Evolutionary conservation across 2,329 filamentous ascomycete species (phyloP).

Genomic region (Colletotrichum truncatum): DNA sequence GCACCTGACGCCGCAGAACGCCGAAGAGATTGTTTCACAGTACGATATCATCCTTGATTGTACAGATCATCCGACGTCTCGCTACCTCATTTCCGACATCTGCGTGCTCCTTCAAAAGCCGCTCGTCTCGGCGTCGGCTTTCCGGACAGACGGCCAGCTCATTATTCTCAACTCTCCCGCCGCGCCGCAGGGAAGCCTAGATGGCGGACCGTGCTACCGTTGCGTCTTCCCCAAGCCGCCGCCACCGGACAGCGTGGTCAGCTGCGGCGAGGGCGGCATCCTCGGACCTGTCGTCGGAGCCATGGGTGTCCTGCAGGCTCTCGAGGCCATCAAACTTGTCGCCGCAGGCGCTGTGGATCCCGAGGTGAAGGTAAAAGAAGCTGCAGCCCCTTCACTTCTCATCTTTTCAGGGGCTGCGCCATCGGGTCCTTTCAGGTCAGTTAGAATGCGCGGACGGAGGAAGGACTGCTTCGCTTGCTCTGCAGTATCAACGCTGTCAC

Average conservation of each 20-base stretch:
- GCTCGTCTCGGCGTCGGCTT: slow-evolving; percentile 87
- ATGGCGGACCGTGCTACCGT: slow-evolving; percentile 87
- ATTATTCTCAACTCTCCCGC: slow-evolving; percentile 88
- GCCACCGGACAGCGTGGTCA: slow-evolving; percentile 81
- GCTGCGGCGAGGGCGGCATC: slow-evolving; percentile 93
- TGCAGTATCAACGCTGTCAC: slow-evolving; percentile 66
- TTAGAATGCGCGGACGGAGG: slow-evolving; percentile 77
- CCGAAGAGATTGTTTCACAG: slow-evolving; percentile 68
- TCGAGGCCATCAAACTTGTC: slow-evolving; percentile 89
- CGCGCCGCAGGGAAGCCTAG: slow-evolving; percentile 60
- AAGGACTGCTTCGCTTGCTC: slow-evolving; percentile 82
- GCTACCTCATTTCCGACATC: slow-evolving; percentile 92
- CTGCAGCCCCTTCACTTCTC: slow-evolving; percentile 45
- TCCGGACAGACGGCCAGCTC: slow-evolving; percentile 89
- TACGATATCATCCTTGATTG: slow-evolving; percentile 94
- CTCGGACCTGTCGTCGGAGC: slow-evolving; percentile 90
- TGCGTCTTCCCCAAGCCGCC: slow-evolving; percentile 92
- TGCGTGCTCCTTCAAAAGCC: slow-evolving; percentile 83
- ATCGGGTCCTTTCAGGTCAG: slow-evolving; percentile 70
- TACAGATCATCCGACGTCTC: slow-evolving; percentile 90
- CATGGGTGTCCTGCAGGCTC: slow-evolving; percentile 92
- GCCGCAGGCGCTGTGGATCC: slow-evolving; percentile 48
- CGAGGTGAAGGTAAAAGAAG: slow-evolving; percentile 11
- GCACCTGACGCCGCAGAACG: slow-evolving; percentile 75
- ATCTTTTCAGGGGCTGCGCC: slow-evolving; percentile 57